These are phyloP conservation scores for Pseudozyma pruni DNA, from an alignment of 1,284 basidiomycete species.

Conservation along the genomic window DNA sequence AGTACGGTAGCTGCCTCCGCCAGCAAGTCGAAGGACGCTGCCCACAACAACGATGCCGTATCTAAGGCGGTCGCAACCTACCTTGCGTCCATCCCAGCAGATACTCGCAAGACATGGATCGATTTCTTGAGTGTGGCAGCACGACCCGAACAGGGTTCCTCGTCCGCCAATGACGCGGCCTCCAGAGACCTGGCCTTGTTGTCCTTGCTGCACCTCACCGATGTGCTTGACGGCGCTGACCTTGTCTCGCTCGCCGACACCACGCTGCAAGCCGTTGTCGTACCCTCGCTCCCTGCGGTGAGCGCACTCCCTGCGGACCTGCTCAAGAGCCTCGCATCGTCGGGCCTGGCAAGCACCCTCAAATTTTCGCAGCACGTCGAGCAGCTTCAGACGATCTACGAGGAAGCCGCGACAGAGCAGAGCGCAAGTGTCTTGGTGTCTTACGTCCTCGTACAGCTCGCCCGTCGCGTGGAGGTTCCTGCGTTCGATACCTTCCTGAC, in stretches of 20 bases:
- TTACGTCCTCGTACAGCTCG: conserved; percentile 36
- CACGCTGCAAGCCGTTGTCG: conserved; percentile 12
- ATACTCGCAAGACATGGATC: conserved; percentile 19
- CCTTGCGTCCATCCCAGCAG: conserved; percentile 1
- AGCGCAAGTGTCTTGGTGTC: conserved; percentile 17
- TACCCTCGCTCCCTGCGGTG: conserved; percentile 11
- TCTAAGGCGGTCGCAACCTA: conserved; percentile 12
- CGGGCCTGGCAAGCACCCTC: conserved; percentile 17
- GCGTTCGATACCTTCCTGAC: conserved; percentile 34
- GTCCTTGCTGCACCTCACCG: conserved; percentile 25
- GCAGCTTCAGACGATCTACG: conserved; percentile 15
- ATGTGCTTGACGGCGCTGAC: conserved; percentile 9
- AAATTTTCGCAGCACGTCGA: conserved; percentile 20
- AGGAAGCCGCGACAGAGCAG: conserved; percentile 29
- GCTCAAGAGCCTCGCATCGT: conserved; percentile 10
- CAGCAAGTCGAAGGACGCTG: conserved; percentile 5
- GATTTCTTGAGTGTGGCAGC: conserved; percentile 21
- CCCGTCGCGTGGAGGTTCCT: conserved; percentile 21
- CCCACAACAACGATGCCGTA: conserved; percentile 22
- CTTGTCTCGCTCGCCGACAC: conserved; percentile 20
- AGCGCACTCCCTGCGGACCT: conserved; percentile 19
- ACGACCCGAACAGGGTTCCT: neutral
- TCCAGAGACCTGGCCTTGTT: conserved; percentile 39
- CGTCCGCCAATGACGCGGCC: conserved; percentile 4
- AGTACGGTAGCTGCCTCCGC: conserved; percentile 11